Evolutionary conservation across 2,329 filamentous ascomycete species (phyloP), one percentile per base, ranked within the genome.

Genomic region (Purpureocillium lavendulum): DNA sequence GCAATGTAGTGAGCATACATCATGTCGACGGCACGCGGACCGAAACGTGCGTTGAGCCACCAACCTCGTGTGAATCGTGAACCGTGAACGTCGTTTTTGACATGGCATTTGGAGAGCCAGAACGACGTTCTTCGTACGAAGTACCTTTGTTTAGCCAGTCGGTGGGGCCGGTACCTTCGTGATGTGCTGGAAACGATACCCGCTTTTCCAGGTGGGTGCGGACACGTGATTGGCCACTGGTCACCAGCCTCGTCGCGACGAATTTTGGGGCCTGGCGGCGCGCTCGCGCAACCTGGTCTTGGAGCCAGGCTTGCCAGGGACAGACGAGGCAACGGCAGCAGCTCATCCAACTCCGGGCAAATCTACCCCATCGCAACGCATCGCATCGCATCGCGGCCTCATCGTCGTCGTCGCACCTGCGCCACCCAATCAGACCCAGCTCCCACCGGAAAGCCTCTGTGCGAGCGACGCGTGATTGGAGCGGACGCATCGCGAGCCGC

Each of bases 231-330:
- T 60, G 58, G 59, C 14, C 39, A 39, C 18, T 6, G 8, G 15
- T 10, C 36, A 40, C 38, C 49, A 57, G 52, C 55, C 58, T 60
- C 45, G 58, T 61, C 57, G 58, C 60, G 59, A 61, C 40, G 51
- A 61, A 59, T 54, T 61, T 60, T 60, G 55, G 59, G 49, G 49
- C 51, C 49, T n/a, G n/a, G n/a, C 21, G 21, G 21, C 21, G 21
- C 50, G 49, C 52, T 45, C 47, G 40, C 33, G 46, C 21, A 26
- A 26, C 21, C 21, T 26, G 21, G 21, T 26, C 21, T 26, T 10
- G 21, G 21, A 26, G 10, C n/a, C n/a, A n/a, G n/a, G n/a, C n/a
- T n/a, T n/a, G 21, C 21, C 21, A 26, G 34, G 39, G 39, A 29
- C 36, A 36, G 11, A 36, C n/a, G 14, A 28, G 33, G 18, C 30